Evolutionary conservation across 1,139 yeast species (phyloP).

Genomic region (Hansenula lynferdii): DNA sequence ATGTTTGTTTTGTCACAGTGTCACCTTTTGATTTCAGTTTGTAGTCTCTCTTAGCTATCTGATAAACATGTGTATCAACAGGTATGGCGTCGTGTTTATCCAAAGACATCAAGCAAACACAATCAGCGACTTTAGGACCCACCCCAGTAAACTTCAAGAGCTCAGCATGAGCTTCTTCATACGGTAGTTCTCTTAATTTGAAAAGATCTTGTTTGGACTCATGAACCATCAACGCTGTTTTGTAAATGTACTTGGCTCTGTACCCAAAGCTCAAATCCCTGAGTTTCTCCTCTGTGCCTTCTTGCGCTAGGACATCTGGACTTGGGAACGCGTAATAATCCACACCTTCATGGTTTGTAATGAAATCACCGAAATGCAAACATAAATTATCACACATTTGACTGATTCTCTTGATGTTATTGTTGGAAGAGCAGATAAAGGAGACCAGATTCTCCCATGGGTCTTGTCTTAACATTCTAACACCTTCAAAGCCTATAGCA

Average conservation of each 20-base stretch:
- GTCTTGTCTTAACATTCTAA: constrained; percentile 82
- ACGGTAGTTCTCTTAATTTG: constrained; percentile 38
- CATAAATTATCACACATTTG: constrained; percentile 88
- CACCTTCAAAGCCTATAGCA: constrained; percentile 50
- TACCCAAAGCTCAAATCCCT: constrained; percentile 73
- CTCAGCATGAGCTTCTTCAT: constrained; percentile 58
- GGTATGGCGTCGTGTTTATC: constrained; percentile 90
- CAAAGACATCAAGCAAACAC: constrained; percentile 84
- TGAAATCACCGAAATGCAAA: constrained; percentile 58
- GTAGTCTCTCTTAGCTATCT: constrained; percentile 83
- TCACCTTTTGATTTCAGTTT: constrained; percentile 43
- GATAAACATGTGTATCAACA: constrained; percentile 94
- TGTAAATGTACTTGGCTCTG: constrained; percentile 81
- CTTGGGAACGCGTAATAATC: constrained; percentile 72
- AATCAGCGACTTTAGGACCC: constrained; percentile 98
- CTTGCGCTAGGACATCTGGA: constrained; percentile 42
- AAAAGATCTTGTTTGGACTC: constrained; percentile 31
- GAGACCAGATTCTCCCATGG: constrained; percentile 95
- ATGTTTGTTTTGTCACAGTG: constrained; percentile 34
- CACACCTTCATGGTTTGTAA: constrained; percentile 52
- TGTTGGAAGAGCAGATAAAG: constrained; percentile 93
- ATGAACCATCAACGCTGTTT: constrained; percentile 58
- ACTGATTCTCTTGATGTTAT: constrained; percentile 89
- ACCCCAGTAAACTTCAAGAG: constrained; percentile 77
- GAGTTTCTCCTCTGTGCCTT: constrained; percentile 37